phyloP scores from a whole-genome alignment of 352 stramenopile genomes.

The Globisporangium megalacanthum region DNA sequence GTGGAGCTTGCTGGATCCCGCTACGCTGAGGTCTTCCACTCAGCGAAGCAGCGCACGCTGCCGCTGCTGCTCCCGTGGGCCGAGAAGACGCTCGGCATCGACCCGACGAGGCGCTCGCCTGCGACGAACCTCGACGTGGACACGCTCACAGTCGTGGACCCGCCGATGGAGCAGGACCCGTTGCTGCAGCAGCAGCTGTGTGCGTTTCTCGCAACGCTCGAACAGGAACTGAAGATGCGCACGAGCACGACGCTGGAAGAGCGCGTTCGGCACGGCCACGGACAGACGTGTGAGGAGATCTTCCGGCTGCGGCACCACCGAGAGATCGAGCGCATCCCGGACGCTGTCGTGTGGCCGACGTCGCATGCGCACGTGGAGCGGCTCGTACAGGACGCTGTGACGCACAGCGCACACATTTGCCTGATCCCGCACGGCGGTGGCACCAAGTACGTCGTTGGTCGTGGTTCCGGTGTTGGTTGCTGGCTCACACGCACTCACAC shows the following conservation, averaged over 20 bases:
- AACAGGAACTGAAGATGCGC: constrained; percentile 23
- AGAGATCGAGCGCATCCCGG: constrained; percentile 67
- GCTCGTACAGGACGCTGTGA: constrained; percentile 74
- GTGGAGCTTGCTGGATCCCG: constrained; percentile 58
- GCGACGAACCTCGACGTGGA: constrained; percentile 26
- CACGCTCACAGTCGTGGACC: constrained; percentile 20
- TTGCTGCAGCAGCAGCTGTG: constrained; percentile 21
- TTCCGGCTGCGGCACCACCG: constrained; percentile 43
- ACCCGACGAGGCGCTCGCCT: constrained; percentile 28
- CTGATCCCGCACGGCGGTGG: constrained; percentile 94
- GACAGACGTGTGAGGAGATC: constrained; percentile 71
- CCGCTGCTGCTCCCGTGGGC: constrained; percentile 51
- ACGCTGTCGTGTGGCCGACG: constrained; percentile 88
- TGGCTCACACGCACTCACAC: too few species aligned
- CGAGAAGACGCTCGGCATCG: constrained; percentile 46
- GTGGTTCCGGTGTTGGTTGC: not conserved
- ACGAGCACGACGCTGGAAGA: constrained; percentile 38
- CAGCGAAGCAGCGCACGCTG: constrained; percentile 34
- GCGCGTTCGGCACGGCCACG: constrained; percentile 58
- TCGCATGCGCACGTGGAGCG: constrained; percentile 76
- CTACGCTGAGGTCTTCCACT: constrained; percentile 58
- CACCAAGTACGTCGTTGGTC: constrained; percentile 76
- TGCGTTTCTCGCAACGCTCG: constrained; percentile 24
- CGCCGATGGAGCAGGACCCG: constrained; percentile 6
- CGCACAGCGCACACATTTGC: constrained; percentile 60